These are phyloP conservation scores for Plasmodium knowlesi DNA, from an alignment of 169 alveolate species.

Conservation along the genomic window DNA sequence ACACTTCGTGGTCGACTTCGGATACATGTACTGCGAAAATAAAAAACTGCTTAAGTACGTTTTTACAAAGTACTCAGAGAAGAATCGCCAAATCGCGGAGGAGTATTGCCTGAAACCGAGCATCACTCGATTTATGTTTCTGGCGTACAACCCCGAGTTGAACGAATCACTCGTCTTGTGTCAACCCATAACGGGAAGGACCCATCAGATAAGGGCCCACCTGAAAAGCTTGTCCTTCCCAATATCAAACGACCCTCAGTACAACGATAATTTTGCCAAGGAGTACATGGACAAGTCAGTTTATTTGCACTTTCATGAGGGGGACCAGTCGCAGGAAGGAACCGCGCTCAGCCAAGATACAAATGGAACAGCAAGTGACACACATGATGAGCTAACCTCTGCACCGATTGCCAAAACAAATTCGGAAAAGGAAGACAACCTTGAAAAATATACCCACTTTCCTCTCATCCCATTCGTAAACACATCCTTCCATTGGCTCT, in stretches of 20 bases:
- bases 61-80: constrained; percentile 42
- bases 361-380: not conserved
- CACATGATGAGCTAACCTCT: not conserved
- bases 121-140: constrained; percentile 80
- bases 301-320: constrained; percentile 73
- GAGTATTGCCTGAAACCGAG: constrained; percentile 76
- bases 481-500: constrained; percentile 73
- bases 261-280: constrained; percentile 73
- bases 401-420: not conserved
- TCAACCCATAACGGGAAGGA: constrained; percentile 96
- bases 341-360: not conserved
- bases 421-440: not conserved
- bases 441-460: constrained; percentile 47
- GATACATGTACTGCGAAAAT: constrained; percentile 72
- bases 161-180: constrained; percentile 92
- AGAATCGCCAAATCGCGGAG: not conserved
- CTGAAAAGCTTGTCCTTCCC: constrained; percentile 92
- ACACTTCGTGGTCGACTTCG: constrained; percentile 68
- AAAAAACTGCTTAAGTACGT: constrained; percentile 67
- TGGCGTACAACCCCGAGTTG: constrained; percentile 88
- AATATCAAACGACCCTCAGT: constrained; percentile 86
- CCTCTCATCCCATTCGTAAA: constrained; percentile 71
- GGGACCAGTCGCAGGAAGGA: constrained; percentile 27
- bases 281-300: constrained; percentile 75
- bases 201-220: constrained; percentile 98